Base-by-base conservation (phyloP, 2,329 filamentous ascomycete species). In the Paraphaeosphaeria sporulosa region DNA sequence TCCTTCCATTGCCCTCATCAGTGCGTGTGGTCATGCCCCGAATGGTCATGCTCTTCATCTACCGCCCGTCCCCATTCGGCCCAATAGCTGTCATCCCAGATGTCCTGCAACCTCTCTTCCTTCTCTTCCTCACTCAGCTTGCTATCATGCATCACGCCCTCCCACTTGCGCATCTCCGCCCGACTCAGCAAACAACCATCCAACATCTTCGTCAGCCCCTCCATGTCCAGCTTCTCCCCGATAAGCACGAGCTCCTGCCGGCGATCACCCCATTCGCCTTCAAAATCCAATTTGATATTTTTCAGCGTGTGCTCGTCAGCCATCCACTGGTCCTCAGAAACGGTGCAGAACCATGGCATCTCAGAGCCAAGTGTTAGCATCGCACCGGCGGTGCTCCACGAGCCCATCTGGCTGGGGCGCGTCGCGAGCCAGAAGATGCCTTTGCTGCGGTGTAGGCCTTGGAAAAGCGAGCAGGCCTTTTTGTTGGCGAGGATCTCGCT, bases 161-260 rank as follows among this genome's bases (percentile, higher is more conserved):
- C 71, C 79, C 79, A 81, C 47, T 67, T 67, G 57, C 70, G 66
- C 74, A 78, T 80, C 74, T 92, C 90, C 0, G 72, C 72, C 23
- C 89, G 85, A n/a, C 83, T 82, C 2, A 92, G 72, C 25, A 92
- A 71, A 67, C 89, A 91, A 1, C 72, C 75, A 67, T 92, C 86
- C 3, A 92, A 72, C 36, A 83, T 72, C 4, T 73, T 76, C 25
- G 82, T 84, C 17, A 92, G 77, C 0, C 78, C 81, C 5, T 73
- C 69, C 1, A 81, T 69, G 52, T 90, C 82, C 15, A 92, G 80
- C 5, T 82, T 82, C 73, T 91, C 88, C 0, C 90, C 90, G 59
- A 93, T 92, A 61, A 92, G 90, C 2, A 92, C 90, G 7, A 92
- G 72, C 72, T 92, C 90, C 71, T 92, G 89, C 2, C 89, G 81